Conservation (phyloP, 805 yeast genomes). For the Saccharomycopsis guyanensis region DNA sequence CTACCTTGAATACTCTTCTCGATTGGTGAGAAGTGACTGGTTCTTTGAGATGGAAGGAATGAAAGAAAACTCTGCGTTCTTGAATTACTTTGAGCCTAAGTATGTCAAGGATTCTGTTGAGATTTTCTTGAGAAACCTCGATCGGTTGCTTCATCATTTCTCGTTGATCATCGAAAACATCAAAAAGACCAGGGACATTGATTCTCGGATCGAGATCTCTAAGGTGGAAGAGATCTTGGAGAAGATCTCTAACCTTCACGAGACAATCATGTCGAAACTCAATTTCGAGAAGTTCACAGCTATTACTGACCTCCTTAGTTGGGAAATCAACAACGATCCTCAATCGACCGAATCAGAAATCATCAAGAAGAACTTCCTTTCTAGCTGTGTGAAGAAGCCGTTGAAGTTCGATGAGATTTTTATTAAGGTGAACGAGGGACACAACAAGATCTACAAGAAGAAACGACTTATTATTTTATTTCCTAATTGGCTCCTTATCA, state of each 20-base stretch:
- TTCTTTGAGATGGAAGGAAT: slow-evolving; percentile 17
- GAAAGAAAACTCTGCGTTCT: slow-evolving; percentile 11
- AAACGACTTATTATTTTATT: slow-evolving; percentile 18
- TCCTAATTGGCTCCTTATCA: slow-evolving; percentile 18
- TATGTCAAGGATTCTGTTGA: slow-evolving; percentile 11
- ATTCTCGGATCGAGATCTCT: slow-evolving; percentile 12
- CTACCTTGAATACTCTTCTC: slow-evolving; percentile 15
- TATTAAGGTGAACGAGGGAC: slow-evolving; percentile 18
- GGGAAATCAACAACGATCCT: slow-evolving; percentile 13
- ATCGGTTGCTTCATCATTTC: slow-evolving; percentile 2
- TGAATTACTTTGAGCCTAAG: slow-evolving; percentile 8
- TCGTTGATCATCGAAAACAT: slow-evolving; percentile 4
- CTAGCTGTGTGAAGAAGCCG: slow-evolving; percentile 7
- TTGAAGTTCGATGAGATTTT: slow-evolving; percentile 15
- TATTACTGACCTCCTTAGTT: slow-evolving; percentile 5
- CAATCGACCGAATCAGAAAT: slow-evolving; percentile 3
- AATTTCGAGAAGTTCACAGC: slow-evolving; percentile 11
- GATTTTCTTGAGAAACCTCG: slow-evolving; percentile 10
- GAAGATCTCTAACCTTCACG: slow-evolving; percentile 6
- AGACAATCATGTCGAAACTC: slow-evolving; percentile 10
- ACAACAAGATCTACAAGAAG: slow-evolving; percentile 20
- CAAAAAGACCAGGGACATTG: slow-evolving; percentile 11
- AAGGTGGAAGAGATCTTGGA: slow-evolving; percentile 1
- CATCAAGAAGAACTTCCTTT: slow-evolving; percentile 14
- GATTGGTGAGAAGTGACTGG: slow-evolving; percentile 18